These are phyloP conservation scores for Fagopyrum tataricum DNA, from an alignment of 148 eudicot genomes.

Conservation along the genomic window DNA sequence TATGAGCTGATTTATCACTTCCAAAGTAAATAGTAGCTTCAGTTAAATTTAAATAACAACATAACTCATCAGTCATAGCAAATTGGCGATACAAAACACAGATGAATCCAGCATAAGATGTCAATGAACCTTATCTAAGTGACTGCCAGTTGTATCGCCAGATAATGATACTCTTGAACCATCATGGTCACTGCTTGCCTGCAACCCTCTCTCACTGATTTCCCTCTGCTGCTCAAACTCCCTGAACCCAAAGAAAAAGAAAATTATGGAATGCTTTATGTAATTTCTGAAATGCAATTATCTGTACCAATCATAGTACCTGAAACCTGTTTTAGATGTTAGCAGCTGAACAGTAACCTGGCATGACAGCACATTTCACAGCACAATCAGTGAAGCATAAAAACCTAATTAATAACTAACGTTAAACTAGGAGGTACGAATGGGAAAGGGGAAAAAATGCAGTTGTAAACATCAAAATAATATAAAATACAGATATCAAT, in stretches of 20 bases:
- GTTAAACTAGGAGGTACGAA: background rate
- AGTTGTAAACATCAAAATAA: background rate
- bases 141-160: slow-evolving; percentile 36
- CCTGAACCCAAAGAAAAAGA: slow-evolving; percentile 35
- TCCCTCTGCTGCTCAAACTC: slow-evolving; percentile 98
- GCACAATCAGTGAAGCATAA: background rate
- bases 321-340: slow-evolving; percentile 91
- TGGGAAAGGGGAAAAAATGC: background rate
- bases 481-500: background rate
- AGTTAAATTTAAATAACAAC: background rate
- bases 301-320: slow-evolving; percentile 31
- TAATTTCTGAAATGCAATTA: background rate
- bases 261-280: background rate
- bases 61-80: background rate
- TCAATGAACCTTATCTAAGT: slow-evolving; percentile 43
- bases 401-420: background rate
- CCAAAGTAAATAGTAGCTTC: background rate
- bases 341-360: slow-evolving; percentile 95
- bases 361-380: slow-evolving; percentile 20
- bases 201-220: slow-evolving; percentile 67
- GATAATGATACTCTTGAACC: slow-evolving; percentile 29
- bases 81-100: background rate
- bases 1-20: background rate
- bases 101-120: background rate
- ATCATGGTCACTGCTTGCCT: slow-evolving; percentile 42